Base-by-base conservation (phyloP, 176 grass and related monocot species). In the Oryza meyeriana region DNA sequence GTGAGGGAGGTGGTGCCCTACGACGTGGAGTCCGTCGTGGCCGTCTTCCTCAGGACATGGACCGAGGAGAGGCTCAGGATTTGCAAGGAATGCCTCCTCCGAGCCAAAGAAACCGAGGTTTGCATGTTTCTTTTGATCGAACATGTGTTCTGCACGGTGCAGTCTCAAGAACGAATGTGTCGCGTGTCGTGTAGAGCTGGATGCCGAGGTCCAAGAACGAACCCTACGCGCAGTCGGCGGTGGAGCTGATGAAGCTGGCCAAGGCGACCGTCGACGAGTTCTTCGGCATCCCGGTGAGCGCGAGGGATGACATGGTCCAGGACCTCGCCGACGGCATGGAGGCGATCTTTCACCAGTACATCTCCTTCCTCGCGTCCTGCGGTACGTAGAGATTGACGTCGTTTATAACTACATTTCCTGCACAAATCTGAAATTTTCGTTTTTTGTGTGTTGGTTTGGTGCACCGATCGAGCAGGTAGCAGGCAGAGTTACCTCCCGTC, bases 21-120 rank as follows among this genome's bases (percentile, higher is more conserved):
- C 41, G 90, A 98, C 5, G 89, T 95, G 18, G 93, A 93, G 33
- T 77, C 93, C 72, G 36, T 91, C 8, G 80, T 98, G 28, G 47
- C 80, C 31, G 80, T 80, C 35, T 86, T 98, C 77, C 82, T 93
- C 76, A 91, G 79, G 87, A 85, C 72, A 29, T 98, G 96, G 96
- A 87, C 93, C 72, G 79, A 93, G 26, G 96, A 95, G 79, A 83
- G 89, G 87, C 89, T 95, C 18, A 86, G 90, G 76, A 71, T 84
- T 8, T 77, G 85, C 45, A 90, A 64, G 82, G 96, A 93, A 27
- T 93, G 89, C 41, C 38, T 98, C n/a, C 66, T 66, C 30, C 84
- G 87, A 84, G 89, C 96, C 31, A 95, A 90, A 76, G 93, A 98
- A 10, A 95, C 96, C 6, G 93, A 98, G 93, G 93, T 98, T 59